These are phyloP conservation scores for Lactarius psammicola DNA, from an alignment of 768 basidiomycete species.

Conservation along the genomic window DNA sequence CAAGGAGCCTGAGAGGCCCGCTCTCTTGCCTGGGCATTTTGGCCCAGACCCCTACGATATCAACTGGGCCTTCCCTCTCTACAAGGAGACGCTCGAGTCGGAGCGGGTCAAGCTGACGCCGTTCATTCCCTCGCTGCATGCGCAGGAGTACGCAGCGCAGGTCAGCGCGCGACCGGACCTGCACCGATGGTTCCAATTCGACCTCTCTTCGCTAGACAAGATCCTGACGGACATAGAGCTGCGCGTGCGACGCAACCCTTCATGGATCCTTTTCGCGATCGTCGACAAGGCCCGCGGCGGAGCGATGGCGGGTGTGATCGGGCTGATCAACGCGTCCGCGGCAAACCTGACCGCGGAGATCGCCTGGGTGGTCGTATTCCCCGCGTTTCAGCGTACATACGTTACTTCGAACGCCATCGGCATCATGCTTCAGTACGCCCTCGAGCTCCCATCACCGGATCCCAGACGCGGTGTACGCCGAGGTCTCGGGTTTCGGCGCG, in stretches of 20 bases:
- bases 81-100: slow-evolving; percentile 35
- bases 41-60: slow-evolving; percentile 38
- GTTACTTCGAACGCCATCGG: slow-evolving; percentile 34
- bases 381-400: slow-evolving; percentile 18
- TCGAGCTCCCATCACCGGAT: slow-evolving; percentile 30
- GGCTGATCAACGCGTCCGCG: slow-evolving; percentile 33
- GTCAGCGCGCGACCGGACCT: slow-evolving; percentile 32
- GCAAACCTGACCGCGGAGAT: slow-evolving; percentile 13
- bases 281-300: slow-evolving; percentile 41
- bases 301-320: slow-evolving; percentile 41
- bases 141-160: slow-evolving; percentile 30
- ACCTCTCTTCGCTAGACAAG: slow-evolving; percentile 27
- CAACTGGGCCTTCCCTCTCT: slow-evolving; percentile 40
- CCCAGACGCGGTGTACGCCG: slow-evolving; percentile 21
- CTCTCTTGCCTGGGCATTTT: slow-evolving; percentile 19
- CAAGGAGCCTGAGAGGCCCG: not conserved
- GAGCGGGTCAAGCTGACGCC: slow-evolving; percentile 40
- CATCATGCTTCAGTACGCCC: slow-evolving; percentile 43
- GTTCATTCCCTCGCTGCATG: slow-evolving; percentile 41
- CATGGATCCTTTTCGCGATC: slow-evolving; percentile 37
- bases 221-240: slow-evolving; percentile 32
- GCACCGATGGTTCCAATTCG: slow-evolving; percentile 38
- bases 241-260: slow-evolving; percentile 27
- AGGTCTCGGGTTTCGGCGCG: slow-evolving; percentile 47
- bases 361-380: slow-evolving; percentile 14